Percentiles rank a stretch among this genome's conserved stretches.
Evolutionary conservation across 495 filamentous ascomycete genomes (phyloP).

Genomic region (Aspergillus carlsbadensis): DNA sequence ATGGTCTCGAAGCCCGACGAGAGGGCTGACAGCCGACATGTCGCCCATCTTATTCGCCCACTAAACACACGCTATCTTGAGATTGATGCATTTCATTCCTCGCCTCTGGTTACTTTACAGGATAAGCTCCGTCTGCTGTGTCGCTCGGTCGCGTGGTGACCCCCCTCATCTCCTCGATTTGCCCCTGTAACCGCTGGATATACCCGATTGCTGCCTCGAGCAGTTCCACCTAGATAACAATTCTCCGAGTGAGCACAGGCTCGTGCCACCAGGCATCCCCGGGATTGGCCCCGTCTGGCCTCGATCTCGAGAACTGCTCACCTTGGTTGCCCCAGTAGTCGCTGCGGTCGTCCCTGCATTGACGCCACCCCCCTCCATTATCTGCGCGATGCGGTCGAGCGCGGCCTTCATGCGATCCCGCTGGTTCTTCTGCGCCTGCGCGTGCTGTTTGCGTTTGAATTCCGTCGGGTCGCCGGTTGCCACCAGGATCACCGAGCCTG

Average conservation of each 20-base stretch:
- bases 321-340: slow-evolving; percentile 11
- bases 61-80: too few species aligned
- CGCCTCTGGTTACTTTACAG: background rate
- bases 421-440: slow-evolving; percentile 19
- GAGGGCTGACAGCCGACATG: background rate
- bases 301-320: too few species aligned
- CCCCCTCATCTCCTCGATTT: slow-evolving; percentile 7
- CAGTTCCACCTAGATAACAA: slow-evolving; percentile 10
- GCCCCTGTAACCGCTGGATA: slow-evolving; percentile 15
- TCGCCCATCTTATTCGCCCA: too few species aligned
- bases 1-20: background rate
- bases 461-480: slow-evolving; percentile 7
- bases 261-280: background rate
- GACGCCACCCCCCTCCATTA: slow-evolving; percentile 13
- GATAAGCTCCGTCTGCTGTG: background rate
- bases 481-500: background rate
- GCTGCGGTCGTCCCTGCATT: slow-evolving; percentile 10
- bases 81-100: too few species aligned
- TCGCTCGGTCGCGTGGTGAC: background rate
- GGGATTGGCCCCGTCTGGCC: background rate
- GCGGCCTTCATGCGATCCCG: slow-evolving; percentile 19
- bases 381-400: slow-evolving; percentile 16
- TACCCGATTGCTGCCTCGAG: slow-evolving; percentile 19
- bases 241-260: background rate
- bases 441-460: slow-evolving; percentile 16